These are phyloP conservation scores for Flagelloscypha sp. DNA, from an alignment of 768 basidiomycete genomes.

Conservation along the genomic window DNA sequence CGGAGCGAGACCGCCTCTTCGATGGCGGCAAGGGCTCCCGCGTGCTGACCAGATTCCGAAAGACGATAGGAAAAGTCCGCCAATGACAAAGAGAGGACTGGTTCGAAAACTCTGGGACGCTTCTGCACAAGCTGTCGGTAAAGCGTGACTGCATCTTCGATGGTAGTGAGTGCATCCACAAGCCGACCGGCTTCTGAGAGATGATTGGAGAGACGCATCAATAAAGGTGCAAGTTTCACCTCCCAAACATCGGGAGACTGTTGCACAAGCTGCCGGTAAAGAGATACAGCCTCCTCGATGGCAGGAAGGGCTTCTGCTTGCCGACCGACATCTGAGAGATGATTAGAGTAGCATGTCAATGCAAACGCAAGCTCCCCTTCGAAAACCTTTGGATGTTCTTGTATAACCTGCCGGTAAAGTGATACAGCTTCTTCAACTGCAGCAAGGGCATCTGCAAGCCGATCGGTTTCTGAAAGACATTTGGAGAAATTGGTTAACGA, in stretches of 20 bases:
- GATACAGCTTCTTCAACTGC: background rate
- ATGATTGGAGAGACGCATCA: slow-evolving; percentile 5
- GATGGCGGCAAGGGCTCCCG: background rate
- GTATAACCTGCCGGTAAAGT: background rate
- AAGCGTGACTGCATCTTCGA: slow-evolving; percentile 3
- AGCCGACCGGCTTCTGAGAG: slow-evolving; percentile 5
- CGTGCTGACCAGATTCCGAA: background rate
- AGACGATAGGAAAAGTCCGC: background rate
- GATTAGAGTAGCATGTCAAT: background rate
- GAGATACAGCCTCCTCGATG: slow-evolving; percentile 3
- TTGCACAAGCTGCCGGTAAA: slow-evolving; percentile 4
- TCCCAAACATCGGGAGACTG: slow-evolving; percentile 3
- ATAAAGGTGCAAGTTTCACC: slow-evolving; percentile 2
- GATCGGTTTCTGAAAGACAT: background rate
- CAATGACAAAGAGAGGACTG: slow-evolving; percentile 1
- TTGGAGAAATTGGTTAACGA: background rate
- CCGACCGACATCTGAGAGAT: background rate
- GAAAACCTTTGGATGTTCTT: background rate
- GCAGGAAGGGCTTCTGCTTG: slow-evolving; percentile 6
- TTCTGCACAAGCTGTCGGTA: background rate
- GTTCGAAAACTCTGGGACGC: background rate
- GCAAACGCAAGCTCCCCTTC: background rate
- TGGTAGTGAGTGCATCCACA: slow-evolving; percentile 6
- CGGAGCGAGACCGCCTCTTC: background rate
- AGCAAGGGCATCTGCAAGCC: background rate